Conservation (phyloP, 768 basidiomycete species). For the Cubamyces sp. region DNA sequence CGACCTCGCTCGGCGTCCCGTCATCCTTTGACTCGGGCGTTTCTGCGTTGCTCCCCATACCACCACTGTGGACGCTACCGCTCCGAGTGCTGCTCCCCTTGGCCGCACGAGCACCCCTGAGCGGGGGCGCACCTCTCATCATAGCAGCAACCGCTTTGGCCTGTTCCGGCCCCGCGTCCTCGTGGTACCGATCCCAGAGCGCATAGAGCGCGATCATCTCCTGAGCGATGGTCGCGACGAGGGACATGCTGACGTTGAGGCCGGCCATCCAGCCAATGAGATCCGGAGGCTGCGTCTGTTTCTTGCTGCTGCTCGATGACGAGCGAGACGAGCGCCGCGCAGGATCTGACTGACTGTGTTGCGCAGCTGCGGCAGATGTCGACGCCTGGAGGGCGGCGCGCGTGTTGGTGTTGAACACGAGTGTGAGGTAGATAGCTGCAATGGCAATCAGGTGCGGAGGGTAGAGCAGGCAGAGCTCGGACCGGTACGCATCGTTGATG, state of each 20-base stretch:
- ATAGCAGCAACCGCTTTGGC: constrained; percentile 18
- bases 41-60: constrained; percentile 32
- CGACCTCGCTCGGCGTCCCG: constrained; percentile 32
- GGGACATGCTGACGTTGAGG: constrained; percentile 82
- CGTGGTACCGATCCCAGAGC: constrained; percentile 84
- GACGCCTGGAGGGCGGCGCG: constrained; percentile 46
- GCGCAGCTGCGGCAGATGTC: constrained; percentile 7
- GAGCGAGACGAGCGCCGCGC: constrained; percentile 58
- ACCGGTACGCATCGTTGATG: constrained; percentile 95
- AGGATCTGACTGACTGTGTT: constrained; percentile 33
- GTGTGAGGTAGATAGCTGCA: constrained; percentile 87
- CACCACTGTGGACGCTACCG: constrained; percentile 33
- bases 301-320: constrained; percentile 40
- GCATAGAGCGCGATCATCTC: constrained; percentile 91
- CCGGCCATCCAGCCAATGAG: constrained; percentile 82
- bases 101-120: constrained; percentile 3
- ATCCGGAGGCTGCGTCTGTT: constrained; percentile 54
- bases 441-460: constrained; percentile 95
- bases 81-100: constrained; percentile 27
- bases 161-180: constrained; percentile 47
- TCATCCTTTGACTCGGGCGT: constrained; percentile 32
- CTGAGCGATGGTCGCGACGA: constrained; percentile 84
- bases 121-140: constrained; percentile 17
- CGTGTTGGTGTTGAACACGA: constrained; percentile 70
- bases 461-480: constrained; percentile 90